A percentile compares a stretch with the other conserved stretches of the same genome.
Evolutionary conservation across 83 land plant species (phyloP).

Genomic region (Diphasiastrum complanatum): DNA sequence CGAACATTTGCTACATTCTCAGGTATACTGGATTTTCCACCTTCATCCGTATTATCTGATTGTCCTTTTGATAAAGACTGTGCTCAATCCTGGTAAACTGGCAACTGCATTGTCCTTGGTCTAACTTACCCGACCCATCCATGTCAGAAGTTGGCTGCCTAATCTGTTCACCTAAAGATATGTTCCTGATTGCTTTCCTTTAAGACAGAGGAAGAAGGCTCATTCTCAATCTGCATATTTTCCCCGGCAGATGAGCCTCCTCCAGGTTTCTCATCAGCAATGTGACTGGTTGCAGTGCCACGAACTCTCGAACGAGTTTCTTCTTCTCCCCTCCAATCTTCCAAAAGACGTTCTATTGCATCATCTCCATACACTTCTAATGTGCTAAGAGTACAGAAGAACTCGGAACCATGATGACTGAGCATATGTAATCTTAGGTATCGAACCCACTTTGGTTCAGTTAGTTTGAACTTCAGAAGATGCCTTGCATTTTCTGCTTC

Average conservation of each 20-base stretch:
- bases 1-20: conserved; percentile 38
- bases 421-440: conserved; percentile 60
- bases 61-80: conserved; percentile 2
- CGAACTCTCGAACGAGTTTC: neutral
- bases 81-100: too few species aligned
- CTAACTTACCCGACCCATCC: too few species aligned
- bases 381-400: conserved; percentile 77
- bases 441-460: conserved; percentile 83
- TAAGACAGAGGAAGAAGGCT: conserved; percentile 5
- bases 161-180: too few species aligned
- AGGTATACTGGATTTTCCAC: conserved; percentile 34
- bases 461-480: conserved; percentile 51
- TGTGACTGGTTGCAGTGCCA: neutral
- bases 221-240: too few species aligned
- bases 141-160: too few species aligned
- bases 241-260: conserved; percentile 1
- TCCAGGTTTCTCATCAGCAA: neutral
- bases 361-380: conserved; percentile 86
- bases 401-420: conserved; percentile 83
- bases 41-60: neutral
- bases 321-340: conserved; percentile 59
- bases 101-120: too few species aligned
- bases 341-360: conserved; percentile 81
- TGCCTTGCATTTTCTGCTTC: conserved; percentile 73
- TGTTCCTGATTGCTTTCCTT: conserved; percentile 7